Evolutionary conservation across 768 basidiomycete species (phyloP), one percentile per base, ranked within the genome.

Genomic region (Macrolepiota albuminosa): DNA sequence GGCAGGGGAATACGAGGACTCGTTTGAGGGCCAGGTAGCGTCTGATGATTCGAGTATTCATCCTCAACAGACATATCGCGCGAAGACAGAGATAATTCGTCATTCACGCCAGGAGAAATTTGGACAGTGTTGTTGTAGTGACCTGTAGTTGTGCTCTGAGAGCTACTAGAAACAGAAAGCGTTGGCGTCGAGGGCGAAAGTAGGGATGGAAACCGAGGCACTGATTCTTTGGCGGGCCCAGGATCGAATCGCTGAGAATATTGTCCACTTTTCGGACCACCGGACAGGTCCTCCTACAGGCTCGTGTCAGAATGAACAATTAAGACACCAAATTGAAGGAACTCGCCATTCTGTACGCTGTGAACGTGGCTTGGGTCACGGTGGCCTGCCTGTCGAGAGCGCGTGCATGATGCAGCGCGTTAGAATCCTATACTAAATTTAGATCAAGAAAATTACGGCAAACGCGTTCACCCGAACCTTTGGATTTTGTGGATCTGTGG

Each of bases 161-260:
- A 61, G 42, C 60, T 56, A 6, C 70, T 62, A 14, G 64, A 58
- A 57, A 66, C 59, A 40, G 67, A 64, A 55, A 72, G 75, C 6
- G 53, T 37, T 39, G 75, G 57, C 56, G 76, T 73, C n/a, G 80
- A 77, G 9, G 84, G 79, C 33, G 85, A 81, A 52, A 74, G 57
- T n/a, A 75, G 58, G 49, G 71, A 51, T 61, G 76, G 66, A 66
- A 79, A 83, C 51, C 80, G 78, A 40, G 76, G 69, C 53, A 69
- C 68, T 61, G 66, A 57, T 16, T 79, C 81, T 68, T 76, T 78
- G 66, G 72, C 76, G 46, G 79, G 69, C 56, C 70, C 71, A 65
- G 66, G 73, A 67, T 84, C 83, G 69, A 80, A 82, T 60, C 78
- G 75, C 66, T 83, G 82, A 45, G 84, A 83, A 66, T 78, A 80